Conservation (phyloP, 1,139 yeast genomes). For the Nematodospora anomalae region DNA sequence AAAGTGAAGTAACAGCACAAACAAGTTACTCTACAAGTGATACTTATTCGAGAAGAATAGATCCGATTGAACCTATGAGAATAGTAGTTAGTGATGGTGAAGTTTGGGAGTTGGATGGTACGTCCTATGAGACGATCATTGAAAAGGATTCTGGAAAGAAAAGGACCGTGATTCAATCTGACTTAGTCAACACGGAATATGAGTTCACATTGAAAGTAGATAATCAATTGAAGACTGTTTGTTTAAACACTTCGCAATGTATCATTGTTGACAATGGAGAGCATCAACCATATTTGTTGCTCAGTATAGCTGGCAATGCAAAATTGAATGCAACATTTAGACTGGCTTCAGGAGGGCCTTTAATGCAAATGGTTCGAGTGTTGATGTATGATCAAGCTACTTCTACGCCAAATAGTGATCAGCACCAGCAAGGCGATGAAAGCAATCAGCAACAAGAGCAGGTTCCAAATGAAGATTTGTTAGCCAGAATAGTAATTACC, state of each 20-base stretch:
- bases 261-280: conserved; percentile 38
- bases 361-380: conserved; percentile 26
- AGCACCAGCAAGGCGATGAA: background rate
- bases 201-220: conserved; percentile 21
- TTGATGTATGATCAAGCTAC: conserved; percentile 1
- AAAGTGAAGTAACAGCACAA: background rate
- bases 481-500: conserved; percentile 9
- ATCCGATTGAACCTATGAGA: conserved; percentile 25
- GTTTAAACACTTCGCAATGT: conserved; percentile 42
- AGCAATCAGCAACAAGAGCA: conserved; percentile 1
- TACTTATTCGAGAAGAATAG: conserved; percentile 5
- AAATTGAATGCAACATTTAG: conserved; percentile 23
- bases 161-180: conserved; percentile 26
- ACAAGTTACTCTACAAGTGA: background rate
- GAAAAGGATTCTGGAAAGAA: conserved; percentile 8
- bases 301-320: conserved; percentile 38
- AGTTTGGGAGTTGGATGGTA: conserved; percentile 30
- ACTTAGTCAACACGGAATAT: conserved; percentile 22
- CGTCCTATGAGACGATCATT: conserved; percentile 25
- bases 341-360: conserved; percentile 15
- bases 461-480: conserved; percentile 8
- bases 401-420: background rate
- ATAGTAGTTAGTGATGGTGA: conserved; percentile 24
- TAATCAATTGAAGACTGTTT: conserved; percentile 18
- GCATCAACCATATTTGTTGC: conserved; percentile 39